phyloP scores from a whole-genome alignment of 2,329 filamentous ascomycete genomes.

The Phaeoacremonium minimum region DNA sequence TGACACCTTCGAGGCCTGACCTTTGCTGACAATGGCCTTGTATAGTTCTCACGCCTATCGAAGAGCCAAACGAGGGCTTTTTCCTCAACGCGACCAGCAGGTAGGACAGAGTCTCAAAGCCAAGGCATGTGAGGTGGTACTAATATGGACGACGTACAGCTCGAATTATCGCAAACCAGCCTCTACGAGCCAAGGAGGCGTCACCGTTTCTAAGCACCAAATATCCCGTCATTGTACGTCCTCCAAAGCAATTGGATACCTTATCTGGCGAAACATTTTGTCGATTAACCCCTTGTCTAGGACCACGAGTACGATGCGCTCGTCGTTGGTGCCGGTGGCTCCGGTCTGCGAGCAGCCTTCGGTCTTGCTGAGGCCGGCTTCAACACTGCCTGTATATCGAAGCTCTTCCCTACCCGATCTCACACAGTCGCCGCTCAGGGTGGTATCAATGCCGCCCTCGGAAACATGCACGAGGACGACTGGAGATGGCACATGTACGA shows the following conservation, averaged over 20 bases:
- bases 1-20: conserved; percentile 13
- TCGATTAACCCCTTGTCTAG: conserved; percentile 34
- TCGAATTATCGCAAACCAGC: conserved; percentile 79
- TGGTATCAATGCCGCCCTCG: conserved; percentile 83
- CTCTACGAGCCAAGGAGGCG: conserved; percentile 89
- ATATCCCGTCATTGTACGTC: conserved; percentile 87
- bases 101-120: conserved; percentile 41
- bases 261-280: not conserved
- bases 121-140: conserved; percentile 1
- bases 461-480: conserved; percentile 97
- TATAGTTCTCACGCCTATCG: conserved; percentile 61
- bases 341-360: conserved; percentile 78
- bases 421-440: conserved; percentile 81
- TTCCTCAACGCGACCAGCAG: conserved; percentile 78
- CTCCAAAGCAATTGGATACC: not conserved
- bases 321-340: conserved; percentile 81
- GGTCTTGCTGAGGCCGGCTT: conserved; percentile 84
- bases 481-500: conserved; percentile 99
- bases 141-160: conserved; percentile 40
- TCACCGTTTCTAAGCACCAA: conserved; percentile 81
- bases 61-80: conserved; percentile 71
- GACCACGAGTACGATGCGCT: conserved; percentile 99
- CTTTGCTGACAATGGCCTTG: conserved; percentile 11
- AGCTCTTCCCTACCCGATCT: conserved; percentile 81
- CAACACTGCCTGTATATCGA: conserved; percentile 84